A percentile compares a stretch with the other conserved stretches of the same genome.
Conservation (phyloP, 768 basidiomycete genomes). For the Kondoa malvinella region DNA sequence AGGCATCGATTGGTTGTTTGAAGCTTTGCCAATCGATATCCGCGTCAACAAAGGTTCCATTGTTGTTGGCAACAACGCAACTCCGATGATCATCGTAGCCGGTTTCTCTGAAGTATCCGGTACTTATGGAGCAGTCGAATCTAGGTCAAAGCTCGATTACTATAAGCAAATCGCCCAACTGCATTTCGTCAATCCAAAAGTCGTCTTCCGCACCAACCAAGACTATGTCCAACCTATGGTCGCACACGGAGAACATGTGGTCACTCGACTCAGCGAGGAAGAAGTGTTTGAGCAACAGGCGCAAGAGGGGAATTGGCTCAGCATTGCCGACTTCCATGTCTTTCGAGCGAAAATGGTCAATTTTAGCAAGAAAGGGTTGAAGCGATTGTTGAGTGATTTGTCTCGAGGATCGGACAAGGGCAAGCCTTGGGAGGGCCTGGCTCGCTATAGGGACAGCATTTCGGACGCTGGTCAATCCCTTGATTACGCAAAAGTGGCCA, state of each 20-base stretch:
- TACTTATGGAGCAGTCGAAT: slow-evolving; percentile 57
- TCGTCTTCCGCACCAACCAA: slow-evolving; percentile 58
- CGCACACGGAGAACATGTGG: slow-evolving; percentile 45
- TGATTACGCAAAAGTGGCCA: slow-evolving; percentile 73
- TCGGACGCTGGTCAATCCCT: slow-evolving; percentile 6
- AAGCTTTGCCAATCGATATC: slow-evolving; percentile 71
- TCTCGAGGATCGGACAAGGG: background rate
- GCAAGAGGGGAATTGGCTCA: background rate
- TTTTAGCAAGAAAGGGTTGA: slow-evolving; percentile 21
- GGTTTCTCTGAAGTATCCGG: slow-evolving; percentile 66
- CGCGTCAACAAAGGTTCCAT: slow-evolving; percentile 63
- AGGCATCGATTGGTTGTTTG: slow-evolving; percentile 40
- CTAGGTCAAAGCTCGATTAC: slow-evolving; percentile 60
- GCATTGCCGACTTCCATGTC: background rate
- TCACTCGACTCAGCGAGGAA: slow-evolving; percentile 41
- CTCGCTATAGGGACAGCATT: slow-evolving; percentile 30
- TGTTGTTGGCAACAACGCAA: slow-evolving; percentile 69
- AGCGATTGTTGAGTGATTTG: background rate
- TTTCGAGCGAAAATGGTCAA: slow-evolving; percentile 13
- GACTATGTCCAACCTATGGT: slow-evolving; percentile 54
- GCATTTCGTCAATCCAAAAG: slow-evolving; percentile 47
- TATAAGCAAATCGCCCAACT: slow-evolving; percentile 65
- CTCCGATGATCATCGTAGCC: slow-evolving; percentile 59
- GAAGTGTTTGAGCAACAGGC: slow-evolving; percentile 1
- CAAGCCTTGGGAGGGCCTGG: slow-evolving; percentile 34